Conservation (phyloP, 257 asterid genomes). For the Nicotiana obtusifolia region DNA sequence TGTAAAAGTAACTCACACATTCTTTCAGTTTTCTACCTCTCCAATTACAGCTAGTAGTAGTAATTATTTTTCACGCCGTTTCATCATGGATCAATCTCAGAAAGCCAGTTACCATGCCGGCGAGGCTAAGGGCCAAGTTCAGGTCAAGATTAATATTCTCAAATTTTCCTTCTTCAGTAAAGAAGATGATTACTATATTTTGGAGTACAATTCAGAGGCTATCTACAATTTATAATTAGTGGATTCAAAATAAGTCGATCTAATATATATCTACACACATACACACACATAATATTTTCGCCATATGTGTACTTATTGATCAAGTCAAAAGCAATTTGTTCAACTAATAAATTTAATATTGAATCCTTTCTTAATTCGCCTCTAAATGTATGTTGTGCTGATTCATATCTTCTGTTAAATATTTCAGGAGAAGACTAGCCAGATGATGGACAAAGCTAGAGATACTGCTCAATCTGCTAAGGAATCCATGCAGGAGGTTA, state of each 20-base stretch:
- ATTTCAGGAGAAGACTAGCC: constrained; percentile 35
- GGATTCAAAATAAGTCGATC: too few species aligned
- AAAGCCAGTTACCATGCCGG: constrained; percentile 23
- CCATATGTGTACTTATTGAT: too few species aligned
- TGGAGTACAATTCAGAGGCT: not conserved
- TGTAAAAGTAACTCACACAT: not conserved
- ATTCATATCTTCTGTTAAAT: not conserved
- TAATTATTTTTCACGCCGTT: not conserved
- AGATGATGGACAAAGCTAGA: constrained; percentile 31
- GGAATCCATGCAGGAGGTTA: constrained; percentile 33
- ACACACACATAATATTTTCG: too few species aligned
- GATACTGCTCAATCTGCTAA: constrained; percentile 37
- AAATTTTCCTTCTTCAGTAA: not conserved
- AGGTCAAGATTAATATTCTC: not conserved
- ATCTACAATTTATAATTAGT: too few species aligned
- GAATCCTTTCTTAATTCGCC: too few species aligned
- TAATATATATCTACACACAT: not conserved
- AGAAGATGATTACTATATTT: not conserved
- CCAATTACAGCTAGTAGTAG: too few species aligned
- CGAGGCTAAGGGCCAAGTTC: constrained; percentile 21
- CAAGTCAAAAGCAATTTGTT: too few species aligned
- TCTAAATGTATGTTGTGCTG: not conserved
- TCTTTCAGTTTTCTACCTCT: not conserved
- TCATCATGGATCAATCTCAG: constrained; percentile 7
- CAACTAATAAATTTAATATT: too few species aligned